Base-by-base conservation (phyloP, 1,284 basidiomycete genomes). In the Heterobasidion annosum region DNA sequence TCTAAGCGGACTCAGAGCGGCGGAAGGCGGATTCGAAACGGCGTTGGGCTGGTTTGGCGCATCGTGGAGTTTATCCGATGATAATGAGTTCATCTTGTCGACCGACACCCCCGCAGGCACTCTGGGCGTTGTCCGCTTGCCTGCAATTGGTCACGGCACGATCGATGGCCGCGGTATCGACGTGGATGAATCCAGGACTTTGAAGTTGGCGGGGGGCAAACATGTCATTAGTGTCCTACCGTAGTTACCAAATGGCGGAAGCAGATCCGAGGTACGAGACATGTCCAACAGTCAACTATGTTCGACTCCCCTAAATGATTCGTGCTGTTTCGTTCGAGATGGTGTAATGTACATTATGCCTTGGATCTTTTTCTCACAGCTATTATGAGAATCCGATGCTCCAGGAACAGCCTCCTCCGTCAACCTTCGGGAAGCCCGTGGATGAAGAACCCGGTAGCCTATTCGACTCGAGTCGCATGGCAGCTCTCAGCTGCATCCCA, bases 11-110 rank as follows among this genome's bases (percentile, higher is more conserved):
- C 63, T 75, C 3, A 48, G 58, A 8, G 63, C 66, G 10, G 74
- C 72, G 0, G 64, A 76, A 61, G 74, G 74, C 8, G 72, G 73
- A 0, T 73, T 74, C 56, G 68, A 68, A 59, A 78, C 76, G 13
- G 61, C 65, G 10, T 64, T 74, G 33, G 72, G 73, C 18, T 75
- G 72, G 71, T 71, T 67, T 61, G 66, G 73, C 54, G 65, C 66
- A 16, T 61, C 69, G 63, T 69, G 71, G 73, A 54, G 45, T 5
- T 32, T 58, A 19, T 34, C 53, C 25, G 57, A 56, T 34, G 57
- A 56, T 33, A 57, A 55, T 3, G 51, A 42, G 34, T 65, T 72
- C 50, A 63, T 54, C 12, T 33, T 73, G 35, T 54, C 54, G 34
- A 53, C 74, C 34, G 60, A 68, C 47, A 63, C 64, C 3, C 72